A percentile compares a stretch with the other conserved stretches of the same genome.
Conservation (phyloP, 2,329 filamentous ascomycete species). For the Graphium sp. region DNA sequence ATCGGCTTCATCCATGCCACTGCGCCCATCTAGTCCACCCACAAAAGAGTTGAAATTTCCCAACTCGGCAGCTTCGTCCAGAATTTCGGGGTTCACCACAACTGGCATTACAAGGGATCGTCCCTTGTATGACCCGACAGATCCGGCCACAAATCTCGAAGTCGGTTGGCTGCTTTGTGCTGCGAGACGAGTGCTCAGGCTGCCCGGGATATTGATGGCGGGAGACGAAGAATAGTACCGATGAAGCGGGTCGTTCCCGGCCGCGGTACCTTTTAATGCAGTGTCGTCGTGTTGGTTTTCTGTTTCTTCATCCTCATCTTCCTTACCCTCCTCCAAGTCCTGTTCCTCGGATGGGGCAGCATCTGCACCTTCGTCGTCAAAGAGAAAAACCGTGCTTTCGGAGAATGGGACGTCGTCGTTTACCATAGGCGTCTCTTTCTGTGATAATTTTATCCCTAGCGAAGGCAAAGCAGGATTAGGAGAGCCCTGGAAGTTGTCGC, state of each 20-base stretch:
- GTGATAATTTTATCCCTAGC: no score
- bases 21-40: slow-evolving; percentile 33
- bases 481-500: no score
- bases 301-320: no score
- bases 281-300: no score
- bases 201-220: slow-evolving; percentile 1
- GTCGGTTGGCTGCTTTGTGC: slow-evolving; percentile 10
- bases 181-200: background rate
- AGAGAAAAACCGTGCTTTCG: no score
- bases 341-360: no score
- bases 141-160: slow-evolving; percentile 18
- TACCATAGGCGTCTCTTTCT: no score
- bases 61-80: slow-evolving; percentile 27
- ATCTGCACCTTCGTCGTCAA: no score
- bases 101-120: slow-evolving; percentile 33
- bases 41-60: slow-evolving; percentile 33
- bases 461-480: no score
- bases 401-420: no score
- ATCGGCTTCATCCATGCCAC: slow-evolving; percentile 27
- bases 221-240: slow-evolving; percentile 3
- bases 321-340: no score
- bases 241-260: slow-evolving; percentile 9
- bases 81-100: slow-evolving; percentile 28
- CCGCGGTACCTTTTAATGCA: no score
- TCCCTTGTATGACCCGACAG: slow-evolving; percentile 36